These are phyloP conservation scores for carrot (Daucus carota) DNA, from an alignment of 129 eudicot species.

Conservation along the genomic window DH1_v3.0 NC_030386.2:33072501-33073000, in stretches of 20 bases:
- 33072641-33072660: slow-evolving; percentile 34
- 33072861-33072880: slow-evolving; percentile 97
- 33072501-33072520: slow-evolving; percentile 1
- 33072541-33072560: slow-evolving; percentile 91
- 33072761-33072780: slow-evolving; percentile 91
- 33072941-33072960: not conserved
- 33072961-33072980: not conserved
- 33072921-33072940: slow-evolving; percentile 1
- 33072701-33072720: not conserved
- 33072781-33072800: slow-evolving; percentile 97
- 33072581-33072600: slow-evolving; percentile 98
- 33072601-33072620: slow-evolving; percentile 81
- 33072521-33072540: slow-evolving; percentile 6
- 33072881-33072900: slow-evolving; percentile 94
- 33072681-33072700: not conserved
- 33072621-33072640: slow-evolving; percentile 58
- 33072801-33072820: slow-evolving; percentile 93
- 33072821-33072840: slow-evolving; percentile 84
- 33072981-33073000: not conserved
- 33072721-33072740: slow-evolving; percentile 21
- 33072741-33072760: slow-evolving; percentile 93
- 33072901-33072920: not conserved
- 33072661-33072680: not conserved
- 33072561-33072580: slow-evolving; percentile 95
- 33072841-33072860: slow-evolving; percentile 92